A percentile compares a stretch with the other conserved stretches of the same genome.
Conservation (phyloP, 2,329 filamentous ascomycete genomes). For the Mycosphaerelloides madeirae region DNA sequence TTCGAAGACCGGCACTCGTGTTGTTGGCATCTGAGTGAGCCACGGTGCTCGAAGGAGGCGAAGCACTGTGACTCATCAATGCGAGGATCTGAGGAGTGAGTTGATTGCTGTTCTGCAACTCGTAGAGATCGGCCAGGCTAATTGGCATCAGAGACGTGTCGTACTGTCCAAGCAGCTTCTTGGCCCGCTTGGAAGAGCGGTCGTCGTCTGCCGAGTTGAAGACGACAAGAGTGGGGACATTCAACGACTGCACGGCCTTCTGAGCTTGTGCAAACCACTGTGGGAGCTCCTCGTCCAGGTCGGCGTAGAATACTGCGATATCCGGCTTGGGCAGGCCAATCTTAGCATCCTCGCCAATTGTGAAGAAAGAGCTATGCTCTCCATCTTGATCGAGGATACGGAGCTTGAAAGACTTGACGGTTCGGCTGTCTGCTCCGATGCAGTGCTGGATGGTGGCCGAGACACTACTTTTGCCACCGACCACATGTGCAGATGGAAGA, state of each 20-base stretch:
- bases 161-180: too few relatives aligned
- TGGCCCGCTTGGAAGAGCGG: neutral
- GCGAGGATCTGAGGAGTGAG: neutral
- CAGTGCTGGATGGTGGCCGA: constrained; percentile 21
- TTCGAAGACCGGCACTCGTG: neutral
- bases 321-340: constrained; percentile 13
- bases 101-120: neutral
- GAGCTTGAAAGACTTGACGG: constrained; percentile 7
- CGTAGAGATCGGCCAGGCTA: neutral
- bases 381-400: constrained; percentile 14
- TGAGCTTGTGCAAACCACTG: constrained; percentile 5
- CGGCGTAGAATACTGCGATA: constrained; percentile 13
- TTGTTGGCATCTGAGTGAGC: too few relatives aligned
- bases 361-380: constrained; percentile 13
- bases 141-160: neutral
- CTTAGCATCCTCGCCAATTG: constrained; percentile 14
- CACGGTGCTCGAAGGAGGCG: too few relatives aligned
- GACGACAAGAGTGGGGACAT: constrained; percentile 8
- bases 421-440: constrained; percentile 11
- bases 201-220: neutral
- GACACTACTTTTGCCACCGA: constrained; percentile 13
- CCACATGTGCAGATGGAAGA: constrained; percentile 11
- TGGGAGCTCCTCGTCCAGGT: neutral
- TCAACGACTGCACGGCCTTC: constrained; percentile 8
- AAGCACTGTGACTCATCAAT: neutral